Base-by-base conservation (phyloP, 805 yeast species). In the Priceomyces melissophilus region DNA sequence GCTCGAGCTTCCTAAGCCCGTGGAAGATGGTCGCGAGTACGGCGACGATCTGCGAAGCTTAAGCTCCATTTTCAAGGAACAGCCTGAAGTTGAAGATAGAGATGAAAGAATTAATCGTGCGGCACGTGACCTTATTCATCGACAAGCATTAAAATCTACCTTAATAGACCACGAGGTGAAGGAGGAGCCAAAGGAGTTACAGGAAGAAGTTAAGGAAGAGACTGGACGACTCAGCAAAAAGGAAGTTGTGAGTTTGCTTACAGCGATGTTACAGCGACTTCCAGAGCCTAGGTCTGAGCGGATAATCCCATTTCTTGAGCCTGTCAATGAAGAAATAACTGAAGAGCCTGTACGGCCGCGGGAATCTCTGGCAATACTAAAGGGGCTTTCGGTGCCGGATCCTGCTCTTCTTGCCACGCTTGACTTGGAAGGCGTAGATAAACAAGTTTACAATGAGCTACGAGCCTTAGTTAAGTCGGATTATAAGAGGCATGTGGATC, bases 281-380 rank as follows among this genome's bases (percentile, higher is more conserved):
- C 81, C 73, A 7, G 50, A 52, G 38, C 76, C 77, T 17, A 63
- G 49, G 42, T 64, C 65, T 44, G 67, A 58, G 29, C 58, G 50
- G 41, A 71, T 57, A 39, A 36, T 61, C 27, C 50, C 55, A 4
- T 20, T 20, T 17, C 35, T 32, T 16, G 35, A 32, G 35, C 35
- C 25, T 20, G 25, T 20, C 7, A 20, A 20, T 20, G 25, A 20
- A 20, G 25, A 20, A 8, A 20, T 8, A 20, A 8, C 8, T 20
- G 61, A 54, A 15, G 62, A 62, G 40, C 53, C 52, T 40, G 55
- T 63, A 4, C 57, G 54, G 28, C 47, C 62, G 6, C 55, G 78
- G 30, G 51, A 78, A 36, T 74, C 84, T 0, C 69, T 63, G 42
- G 81, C 65, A 1, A 57, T 77, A 1, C 78, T 74, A 49, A 55